Conservation (phyloP, 169 alveolate species). For the Amoebophrya sp. region DNA sequence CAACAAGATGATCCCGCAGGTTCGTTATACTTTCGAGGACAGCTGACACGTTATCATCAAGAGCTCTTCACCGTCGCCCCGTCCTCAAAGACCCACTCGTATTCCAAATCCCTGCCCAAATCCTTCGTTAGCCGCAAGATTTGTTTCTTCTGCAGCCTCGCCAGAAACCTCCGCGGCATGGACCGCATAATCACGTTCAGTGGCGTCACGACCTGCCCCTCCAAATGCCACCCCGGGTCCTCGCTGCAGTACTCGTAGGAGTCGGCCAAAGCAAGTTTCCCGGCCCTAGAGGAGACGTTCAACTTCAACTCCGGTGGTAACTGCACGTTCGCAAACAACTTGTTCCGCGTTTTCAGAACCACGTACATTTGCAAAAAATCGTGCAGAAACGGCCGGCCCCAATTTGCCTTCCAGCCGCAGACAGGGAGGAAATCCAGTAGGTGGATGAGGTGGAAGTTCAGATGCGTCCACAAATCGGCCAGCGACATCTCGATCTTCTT, state of each 20-base stretch:
- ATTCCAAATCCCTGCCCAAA: not conserved
- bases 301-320: not conserved
- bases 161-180: not conserved
- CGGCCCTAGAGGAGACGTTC: not conserved
- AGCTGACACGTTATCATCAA: no score
- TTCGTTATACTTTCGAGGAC: no score
- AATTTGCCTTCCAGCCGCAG: not conserved
- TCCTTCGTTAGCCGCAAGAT: not conserved
- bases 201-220: not conserved
- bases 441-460: not conserved
- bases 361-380: not conserved
- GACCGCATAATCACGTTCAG: not conserved
- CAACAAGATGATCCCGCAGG: no score
- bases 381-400: not conserved
- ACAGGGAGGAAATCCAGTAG: not conserved
- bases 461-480: not conserved
- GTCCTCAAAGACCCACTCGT: not conserved
- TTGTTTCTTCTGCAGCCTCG: not conserved
- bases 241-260: not conserved
- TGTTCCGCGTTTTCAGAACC: not conserved
- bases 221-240: not conserved
- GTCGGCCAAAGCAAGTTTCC: not conserved
- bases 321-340: not conserved
- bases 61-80: no score
- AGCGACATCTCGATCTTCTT: not conserved